These are phyloP conservation scores for Streptanthus diversifolius DNA, from an alignment of 345 rosid genomes.

Conservation along the genomic window DNA sequence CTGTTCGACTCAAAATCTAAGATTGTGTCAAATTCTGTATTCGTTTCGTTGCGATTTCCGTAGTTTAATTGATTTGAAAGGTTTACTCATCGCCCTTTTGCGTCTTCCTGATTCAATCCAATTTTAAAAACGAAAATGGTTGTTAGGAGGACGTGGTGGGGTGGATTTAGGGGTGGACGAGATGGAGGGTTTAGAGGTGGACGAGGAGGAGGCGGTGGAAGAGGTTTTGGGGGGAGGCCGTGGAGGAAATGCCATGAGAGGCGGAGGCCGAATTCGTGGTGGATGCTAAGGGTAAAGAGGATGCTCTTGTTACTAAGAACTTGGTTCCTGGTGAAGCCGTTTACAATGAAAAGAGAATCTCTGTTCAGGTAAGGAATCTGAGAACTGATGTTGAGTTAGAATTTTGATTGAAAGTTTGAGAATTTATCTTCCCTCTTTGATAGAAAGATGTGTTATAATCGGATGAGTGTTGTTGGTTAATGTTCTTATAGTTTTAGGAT, in stretches of 20 bases:
- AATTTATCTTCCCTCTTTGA: not conserved
- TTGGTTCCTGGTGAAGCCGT: slow-evolving; percentile 85
- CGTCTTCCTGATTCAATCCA: not conserved
- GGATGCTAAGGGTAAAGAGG: slow-evolving; percentile 79
- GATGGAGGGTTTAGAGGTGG: slow-evolving; percentile 40
- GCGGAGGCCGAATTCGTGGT: slow-evolving; percentile 47
- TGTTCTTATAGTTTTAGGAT: not conserved
- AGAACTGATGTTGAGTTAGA: not conserved
- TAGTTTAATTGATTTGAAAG: not conserved
- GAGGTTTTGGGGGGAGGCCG: slow-evolving; percentile 34
- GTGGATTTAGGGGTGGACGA: slow-evolving; percentile 36
- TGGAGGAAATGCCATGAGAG: slow-evolving; percentile 36
- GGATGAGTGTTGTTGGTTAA: not conserved
- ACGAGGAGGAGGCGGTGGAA: slow-evolving; percentile 34
- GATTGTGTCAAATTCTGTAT: not conserved
- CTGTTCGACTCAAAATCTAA: not conserved
- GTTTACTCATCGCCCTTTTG: not conserved
- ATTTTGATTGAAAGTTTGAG: not conserved
- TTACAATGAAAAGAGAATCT: slow-evolving; percentile 68
- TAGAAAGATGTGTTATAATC: not conserved
- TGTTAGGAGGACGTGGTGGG: slow-evolving; percentile 19
- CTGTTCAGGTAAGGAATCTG: slow-evolving; percentile 56
- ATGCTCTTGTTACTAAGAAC: slow-evolving; percentile 84
- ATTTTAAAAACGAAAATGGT: not conserved
- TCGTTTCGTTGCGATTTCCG: not conserved